phyloP scores from a whole-genome alignment of 306 rosid genomes.

The Rubus idaeus region DNA sequence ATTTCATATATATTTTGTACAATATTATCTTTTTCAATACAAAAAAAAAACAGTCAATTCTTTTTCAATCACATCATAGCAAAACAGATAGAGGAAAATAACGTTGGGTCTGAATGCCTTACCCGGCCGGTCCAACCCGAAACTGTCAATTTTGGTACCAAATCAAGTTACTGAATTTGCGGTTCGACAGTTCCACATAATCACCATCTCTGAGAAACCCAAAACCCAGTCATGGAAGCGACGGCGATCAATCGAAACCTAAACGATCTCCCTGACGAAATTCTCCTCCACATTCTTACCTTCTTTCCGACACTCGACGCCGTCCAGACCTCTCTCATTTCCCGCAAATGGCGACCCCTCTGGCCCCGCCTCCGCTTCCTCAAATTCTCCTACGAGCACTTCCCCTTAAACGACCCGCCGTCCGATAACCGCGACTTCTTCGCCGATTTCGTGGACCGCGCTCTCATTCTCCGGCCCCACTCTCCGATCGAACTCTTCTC shows the following conservation, averaged over 20 bases:
- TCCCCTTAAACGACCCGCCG: constrained; percentile 3
- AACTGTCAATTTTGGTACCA: neutral
- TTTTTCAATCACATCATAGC: too few relatives aligned
- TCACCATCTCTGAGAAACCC: neutral
- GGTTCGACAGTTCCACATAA: too few relatives aligned
- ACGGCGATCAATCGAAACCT: neutral
- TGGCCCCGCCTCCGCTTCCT: constrained; percentile 7
- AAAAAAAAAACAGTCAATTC: too few relatives aligned
- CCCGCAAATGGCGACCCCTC: constrained; percentile 10
- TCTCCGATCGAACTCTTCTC: neutral
- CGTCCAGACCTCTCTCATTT: constrained; percentile 10
- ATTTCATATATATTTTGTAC: too few relatives aligned
- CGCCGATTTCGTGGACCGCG: constrained; percentile 6
- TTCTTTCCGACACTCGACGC: constrained; percentile 6
- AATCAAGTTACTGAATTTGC: too few relatives aligned
- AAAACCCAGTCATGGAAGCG: neutral
- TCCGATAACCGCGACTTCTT: constrained; percentile 7
- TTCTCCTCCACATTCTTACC: constrained; percentile 18
- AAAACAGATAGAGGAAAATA: too few relatives aligned
- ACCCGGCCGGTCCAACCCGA: neutral
- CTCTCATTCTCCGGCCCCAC: neutral
- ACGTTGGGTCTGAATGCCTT: neutral
- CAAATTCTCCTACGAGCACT: constrained; percentile 1
- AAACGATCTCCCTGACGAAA: constrained; percentile 10
- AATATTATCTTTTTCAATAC: too few relatives aligned